Conservation (phyloP, 148 eudicot genomes). For the Cornus kousa region DNA sequence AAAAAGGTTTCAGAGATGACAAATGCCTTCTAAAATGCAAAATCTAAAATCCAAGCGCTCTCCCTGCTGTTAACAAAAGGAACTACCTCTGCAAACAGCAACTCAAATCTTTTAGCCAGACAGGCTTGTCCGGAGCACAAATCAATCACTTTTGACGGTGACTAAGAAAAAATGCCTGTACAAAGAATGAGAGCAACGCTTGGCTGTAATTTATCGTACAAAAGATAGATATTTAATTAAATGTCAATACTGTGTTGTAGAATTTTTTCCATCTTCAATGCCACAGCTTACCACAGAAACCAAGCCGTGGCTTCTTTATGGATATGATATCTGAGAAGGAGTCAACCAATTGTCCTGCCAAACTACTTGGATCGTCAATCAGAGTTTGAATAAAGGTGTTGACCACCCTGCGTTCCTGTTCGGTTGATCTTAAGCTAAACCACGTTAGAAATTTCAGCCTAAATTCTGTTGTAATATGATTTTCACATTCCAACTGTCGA, state of each 20-base stretch:
- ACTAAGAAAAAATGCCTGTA: slow-evolving; percentile 21
- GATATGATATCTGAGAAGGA: slow-evolving; percentile 68
- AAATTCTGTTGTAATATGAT: slow-evolving; percentile 60
- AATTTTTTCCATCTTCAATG: slow-evolving; percentile 20
- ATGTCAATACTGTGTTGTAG: slow-evolving; percentile 7
- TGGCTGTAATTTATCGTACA: slow-evolving; percentile 6
- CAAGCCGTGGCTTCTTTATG: slow-evolving; percentile 59
- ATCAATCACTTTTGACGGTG: not conserved
- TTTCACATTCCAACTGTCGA: slow-evolving; percentile 64
- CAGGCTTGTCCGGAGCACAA: not conserved
- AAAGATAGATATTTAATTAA: slow-evolving; percentile 8
- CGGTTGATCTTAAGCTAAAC: slow-evolving; percentile 84
- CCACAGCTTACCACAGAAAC: slow-evolving; percentile 47
- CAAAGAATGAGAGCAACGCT: slow-evolving; percentile 18
- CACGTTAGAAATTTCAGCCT: slow-evolving; percentile 81
- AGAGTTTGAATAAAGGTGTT: slow-evolving; percentile 69
- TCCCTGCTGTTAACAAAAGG: not conserved
- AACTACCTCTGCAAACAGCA: slow-evolving; percentile 9
- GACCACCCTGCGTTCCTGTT: slow-evolving; percentile 82
- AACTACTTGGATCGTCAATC: slow-evolving; percentile 68
- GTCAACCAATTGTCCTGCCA: slow-evolving; percentile 81
- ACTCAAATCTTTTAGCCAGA: not conserved
- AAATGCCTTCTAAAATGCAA: slow-evolving; percentile 14
- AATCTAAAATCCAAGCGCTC: slow-evolving; percentile 9
- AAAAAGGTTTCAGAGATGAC: not conserved